A percentile compares a stretch with the other conserved stretches of the same genome.
Evolutionary conservation across 2,329 filamentous ascomycete species (phyloP).

Genomic region (Sporothrix sp.): DNA sequence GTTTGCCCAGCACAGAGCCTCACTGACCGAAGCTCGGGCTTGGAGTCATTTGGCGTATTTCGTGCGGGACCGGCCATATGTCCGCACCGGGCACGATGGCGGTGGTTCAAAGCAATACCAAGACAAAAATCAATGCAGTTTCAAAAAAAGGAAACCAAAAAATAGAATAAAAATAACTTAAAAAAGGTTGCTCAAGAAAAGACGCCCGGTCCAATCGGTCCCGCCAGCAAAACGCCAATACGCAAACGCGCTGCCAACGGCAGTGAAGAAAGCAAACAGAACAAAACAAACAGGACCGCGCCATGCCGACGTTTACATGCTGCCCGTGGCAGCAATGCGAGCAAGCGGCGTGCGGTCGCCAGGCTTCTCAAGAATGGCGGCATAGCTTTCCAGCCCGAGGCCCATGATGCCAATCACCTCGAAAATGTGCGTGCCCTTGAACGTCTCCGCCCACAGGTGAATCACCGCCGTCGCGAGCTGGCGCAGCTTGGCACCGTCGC

Average conservation of each 20-base stretch:
- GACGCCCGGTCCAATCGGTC: too few species aligned
- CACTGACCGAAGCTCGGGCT: too few species aligned
- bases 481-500: conserved; percentile 41
- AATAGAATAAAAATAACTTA: too few species aligned
- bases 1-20: too few species aligned
- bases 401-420: conserved; percentile 51
- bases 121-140: not conserved
- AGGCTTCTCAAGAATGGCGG: conserved; percentile 46
- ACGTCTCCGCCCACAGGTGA: conserved; percentile 51
- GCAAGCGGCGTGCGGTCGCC: conserved; percentile 37
- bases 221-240: too few species aligned
- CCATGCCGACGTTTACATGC: not conserved
- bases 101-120: not conserved
- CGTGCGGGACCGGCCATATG: too few species aligned
- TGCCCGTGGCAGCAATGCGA: conserved; percentile 20
- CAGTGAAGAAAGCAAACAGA: not conserved
- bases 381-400: conserved; percentile 46
- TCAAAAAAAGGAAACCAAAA: not conserved
- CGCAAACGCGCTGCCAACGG: too few species aligned
- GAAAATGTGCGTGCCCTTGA: conserved; percentile 52
- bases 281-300: not conserved
- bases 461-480: conserved; percentile 50
- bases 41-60: too few species aligned
- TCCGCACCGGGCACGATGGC: too few species aligned
- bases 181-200: too few species aligned